These are phyloP conservation scores for Diplocarpon mali DNA, from an alignment of 2,329 filamentous ascomycete genomes.

Conservation along the genomic window DNA sequence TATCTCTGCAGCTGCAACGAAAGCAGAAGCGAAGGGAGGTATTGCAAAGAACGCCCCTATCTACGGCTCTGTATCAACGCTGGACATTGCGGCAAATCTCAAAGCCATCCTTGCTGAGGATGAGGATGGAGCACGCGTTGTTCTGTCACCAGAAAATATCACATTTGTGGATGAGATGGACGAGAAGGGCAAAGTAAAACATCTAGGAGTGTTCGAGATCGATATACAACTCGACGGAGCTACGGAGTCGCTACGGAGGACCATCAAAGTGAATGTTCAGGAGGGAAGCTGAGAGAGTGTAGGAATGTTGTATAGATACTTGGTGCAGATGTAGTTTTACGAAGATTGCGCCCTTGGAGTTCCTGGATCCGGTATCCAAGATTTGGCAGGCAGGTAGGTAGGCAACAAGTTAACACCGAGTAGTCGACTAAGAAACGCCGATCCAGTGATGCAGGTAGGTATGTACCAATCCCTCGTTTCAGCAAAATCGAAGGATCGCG, in stretches of 20 bases:
- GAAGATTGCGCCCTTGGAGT: conserved; percentile 3
- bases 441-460: too few species aligned
- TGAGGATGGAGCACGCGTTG: conserved; percentile 38
- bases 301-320: conserved; percentile 12
- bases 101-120: conserved; percentile 37
- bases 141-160: conserved; percentile 38
- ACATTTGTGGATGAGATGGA: conserved; percentile 33
- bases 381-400: too few species aligned
- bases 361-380: not conserved
- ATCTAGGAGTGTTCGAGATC: conserved; percentile 40
- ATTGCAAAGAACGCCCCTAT: conserved; percentile 26
- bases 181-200: conserved; percentile 36
- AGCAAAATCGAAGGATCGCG: too few species aligned
- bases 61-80: conserved; percentile 41
- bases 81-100: conserved; percentile 38
- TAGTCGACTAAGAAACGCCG: too few species aligned
- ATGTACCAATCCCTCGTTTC: too few species aligned
- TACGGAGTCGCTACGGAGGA: conserved; percentile 31
- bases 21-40: conserved; percentile 23
- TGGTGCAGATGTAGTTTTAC: conserved; percentile 13
- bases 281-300: conserved; percentile 15
- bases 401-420: too few species aligned
- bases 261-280: conserved; percentile 32
- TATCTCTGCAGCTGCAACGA: conserved; percentile 26
- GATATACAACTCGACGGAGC: conserved; percentile 39